A percentile compares a stretch with the other conserved stretches of the same genome.
Evolutionary conservation across 768 basidiomycete genomes (phyloP).

Genomic region (Suillus variegatus): DNA sequence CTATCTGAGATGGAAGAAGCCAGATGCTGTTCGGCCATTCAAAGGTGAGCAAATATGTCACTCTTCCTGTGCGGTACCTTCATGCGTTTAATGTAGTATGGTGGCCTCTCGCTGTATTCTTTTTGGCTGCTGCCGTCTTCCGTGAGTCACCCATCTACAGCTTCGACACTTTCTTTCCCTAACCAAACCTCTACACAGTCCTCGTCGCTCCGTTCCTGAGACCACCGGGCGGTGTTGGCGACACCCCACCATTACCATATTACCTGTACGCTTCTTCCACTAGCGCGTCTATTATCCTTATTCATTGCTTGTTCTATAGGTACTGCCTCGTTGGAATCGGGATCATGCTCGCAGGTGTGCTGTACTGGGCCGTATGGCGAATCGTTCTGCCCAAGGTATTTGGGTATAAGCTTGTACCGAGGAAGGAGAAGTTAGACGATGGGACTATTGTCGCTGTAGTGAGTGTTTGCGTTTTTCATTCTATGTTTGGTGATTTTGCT

Average conservation of each 20-base stretch:
- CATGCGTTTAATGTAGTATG: constrained; percentile 40
- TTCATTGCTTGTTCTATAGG: constrained; percentile 22
- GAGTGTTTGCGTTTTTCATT: constrained; percentile 18
- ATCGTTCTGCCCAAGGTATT: constrained; percentile 49
- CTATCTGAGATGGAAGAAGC: constrained; percentile 54
- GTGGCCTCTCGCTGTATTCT: constrained; percentile 57
- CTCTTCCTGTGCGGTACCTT: neutral
- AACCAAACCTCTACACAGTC: constrained; percentile 32
- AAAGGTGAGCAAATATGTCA: constrained; percentile 37
- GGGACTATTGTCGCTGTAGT: constrained; percentile 58
- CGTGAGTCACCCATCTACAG: constrained; percentile 34
- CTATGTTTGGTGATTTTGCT: neutral
- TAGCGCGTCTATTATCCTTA: neutral
- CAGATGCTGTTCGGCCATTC: constrained; percentile 50
- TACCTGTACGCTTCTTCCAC: constrained; percentile 39
- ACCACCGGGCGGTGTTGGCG: constrained; percentile 55
- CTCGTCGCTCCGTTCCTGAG: constrained; percentile 56
- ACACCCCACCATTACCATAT: constrained; percentile 62
- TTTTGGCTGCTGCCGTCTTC: constrained; percentile 51
- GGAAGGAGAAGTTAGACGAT: constrained; percentile 50
- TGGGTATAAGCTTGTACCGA: constrained; percentile 46
- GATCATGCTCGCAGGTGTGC: constrained; percentile 44
- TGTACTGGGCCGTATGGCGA: constrained; percentile 60
- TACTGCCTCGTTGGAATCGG: constrained; percentile 57
- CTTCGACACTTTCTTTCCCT: neutral